Evolutionary conservation across 768 basidiomycete species (phyloP).

Genomic region (Amanita brunnescens): DNA sequence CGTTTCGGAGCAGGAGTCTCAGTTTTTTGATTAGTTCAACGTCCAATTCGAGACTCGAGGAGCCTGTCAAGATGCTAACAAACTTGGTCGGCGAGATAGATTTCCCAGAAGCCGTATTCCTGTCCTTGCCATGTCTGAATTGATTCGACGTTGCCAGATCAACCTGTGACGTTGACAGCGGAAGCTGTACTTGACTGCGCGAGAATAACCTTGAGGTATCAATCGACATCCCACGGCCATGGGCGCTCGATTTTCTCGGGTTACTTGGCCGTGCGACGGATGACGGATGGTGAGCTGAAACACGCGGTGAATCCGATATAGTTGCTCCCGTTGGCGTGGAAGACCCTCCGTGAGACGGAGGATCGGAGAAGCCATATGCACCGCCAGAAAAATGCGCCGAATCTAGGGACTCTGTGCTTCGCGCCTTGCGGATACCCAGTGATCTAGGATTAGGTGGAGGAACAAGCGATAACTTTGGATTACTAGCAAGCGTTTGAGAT

Average conservation of each 20-base stretch:
- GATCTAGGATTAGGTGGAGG: constrained; percentile 44
- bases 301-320: background rate
- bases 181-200: constrained; percentile 40
- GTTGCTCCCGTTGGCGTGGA: background rate
- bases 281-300: constrained; percentile 32
- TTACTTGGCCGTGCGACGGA: constrained; percentile 23
- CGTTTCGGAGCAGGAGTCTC: constrained; percentile 79
- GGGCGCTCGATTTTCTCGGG: constrained; percentile 34
- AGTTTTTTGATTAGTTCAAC: constrained; percentile 83
- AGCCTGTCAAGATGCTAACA: constrained; percentile 55
- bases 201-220: constrained; percentile 47
- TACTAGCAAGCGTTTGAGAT: constrained; percentile 52
- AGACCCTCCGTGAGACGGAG: constrained; percentile 14
- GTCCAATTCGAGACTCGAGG: constrained; percentile 72
- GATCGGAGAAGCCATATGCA: constrained; percentile 30
- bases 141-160: constrained; percentile 28
- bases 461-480: constrained; percentile 22
- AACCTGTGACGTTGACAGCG: constrained; percentile 31
- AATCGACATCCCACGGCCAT: constrained; percentile 54
- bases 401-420: constrained; percentile 63
- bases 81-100: constrained; percentile 57
- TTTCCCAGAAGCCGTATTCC: constrained; percentile 33
- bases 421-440: constrained; percentile 48
- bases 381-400: constrained; percentile 38
- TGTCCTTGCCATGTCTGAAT: constrained; percentile 41